phyloP scores from a whole-genome alignment of 768 basidiomycete genomes.

The Tulasnella calospora region DNA sequence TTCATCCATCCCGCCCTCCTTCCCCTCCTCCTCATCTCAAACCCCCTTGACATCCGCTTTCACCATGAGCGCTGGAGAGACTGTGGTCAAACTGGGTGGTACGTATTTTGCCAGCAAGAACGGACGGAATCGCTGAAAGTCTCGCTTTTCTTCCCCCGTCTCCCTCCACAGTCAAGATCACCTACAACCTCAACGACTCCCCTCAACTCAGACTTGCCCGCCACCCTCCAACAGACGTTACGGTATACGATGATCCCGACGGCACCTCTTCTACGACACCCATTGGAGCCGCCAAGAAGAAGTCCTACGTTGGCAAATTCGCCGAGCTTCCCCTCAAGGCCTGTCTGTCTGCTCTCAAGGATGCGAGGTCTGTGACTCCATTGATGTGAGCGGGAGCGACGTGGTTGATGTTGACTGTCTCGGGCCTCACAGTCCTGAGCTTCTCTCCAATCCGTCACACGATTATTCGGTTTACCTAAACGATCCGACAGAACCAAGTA shows the following conservation, averaged over 20 bases:
- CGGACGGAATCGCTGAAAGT: background rate
- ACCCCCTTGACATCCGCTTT: background rate
- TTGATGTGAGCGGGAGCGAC: background rate
- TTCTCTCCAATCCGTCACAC: conserved; percentile 1
- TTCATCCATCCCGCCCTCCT: background rate
- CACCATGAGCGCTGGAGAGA: conserved; percentile 13
- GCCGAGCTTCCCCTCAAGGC: conserved; percentile 13
- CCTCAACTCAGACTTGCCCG: conserved; percentile 21
- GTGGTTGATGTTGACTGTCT: background rate
- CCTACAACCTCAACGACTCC: conserved; percentile 25
- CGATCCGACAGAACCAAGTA: conserved; percentile 16
- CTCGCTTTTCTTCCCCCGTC: background rate
- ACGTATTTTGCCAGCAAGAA: background rate
- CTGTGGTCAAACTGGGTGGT: conserved; percentile 9
- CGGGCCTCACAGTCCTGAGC: conserved; percentile 11
- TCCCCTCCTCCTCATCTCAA: background rate
- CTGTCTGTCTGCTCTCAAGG: conserved; percentile 12
- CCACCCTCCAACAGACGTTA: conserved; percentile 2
- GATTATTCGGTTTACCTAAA: conserved; percentile 22
- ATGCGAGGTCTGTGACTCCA: conserved; percentile 8
- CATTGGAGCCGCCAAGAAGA: conserved; percentile 1
- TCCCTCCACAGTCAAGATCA: conserved; percentile 19
- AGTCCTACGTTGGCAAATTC: conserved; percentile 16
- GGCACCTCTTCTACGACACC: background rate
- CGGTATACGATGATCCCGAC: conserved; percentile 15